Percentiles rank a stretch among this genome's conserved stretches.
Evolutionary conservation across 768 basidiomycete species (phyloP).

Genomic region (Boletus rex-veris): DNA sequence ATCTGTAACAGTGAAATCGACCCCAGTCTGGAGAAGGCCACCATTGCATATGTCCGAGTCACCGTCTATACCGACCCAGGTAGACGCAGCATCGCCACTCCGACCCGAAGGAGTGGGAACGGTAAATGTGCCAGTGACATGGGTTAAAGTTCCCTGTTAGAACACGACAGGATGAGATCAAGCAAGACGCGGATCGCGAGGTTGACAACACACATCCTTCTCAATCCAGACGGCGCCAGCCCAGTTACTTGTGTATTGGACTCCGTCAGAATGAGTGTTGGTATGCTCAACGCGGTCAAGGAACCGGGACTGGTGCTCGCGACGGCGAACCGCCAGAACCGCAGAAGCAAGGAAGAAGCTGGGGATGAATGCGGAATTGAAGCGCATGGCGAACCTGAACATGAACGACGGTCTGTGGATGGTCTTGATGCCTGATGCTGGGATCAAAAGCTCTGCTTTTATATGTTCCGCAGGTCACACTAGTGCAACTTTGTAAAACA

Average conservation of each 20-base stretch:
- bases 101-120: not conserved
- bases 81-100: not conserved
- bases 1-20: not conserved
- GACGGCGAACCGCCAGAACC: not conserved
- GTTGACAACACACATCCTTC: not conserved
- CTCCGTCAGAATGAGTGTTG: too few species aligned
- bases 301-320: not conserved
- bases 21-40: conserved; percentile 4
- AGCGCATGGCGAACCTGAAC: not conserved
- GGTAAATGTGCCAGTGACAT: not conserved
- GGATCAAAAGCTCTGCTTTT: too few species aligned
- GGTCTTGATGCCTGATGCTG: too few species aligned
- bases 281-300: not conserved
- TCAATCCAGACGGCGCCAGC: not conserved
- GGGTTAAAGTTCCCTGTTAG: conserved; percentile 4
- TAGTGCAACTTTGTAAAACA: too few species aligned
- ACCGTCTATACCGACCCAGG: conserved; percentile 11
- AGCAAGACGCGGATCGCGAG: not conserved
- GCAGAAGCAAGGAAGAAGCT: not conserved
- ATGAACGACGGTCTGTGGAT: not conserved
- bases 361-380: not conserved
- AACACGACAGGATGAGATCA: not conserved
- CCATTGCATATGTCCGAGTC: not conserved
- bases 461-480: too few species aligned
- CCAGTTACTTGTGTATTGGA: not conserved